Percentiles rank a stretch among this genome's conserved stretches.
Evolutionary conservation across 768 basidiomycete genomes (phyloP).

Genomic region (Podaxis carcinomalis): DNA sequence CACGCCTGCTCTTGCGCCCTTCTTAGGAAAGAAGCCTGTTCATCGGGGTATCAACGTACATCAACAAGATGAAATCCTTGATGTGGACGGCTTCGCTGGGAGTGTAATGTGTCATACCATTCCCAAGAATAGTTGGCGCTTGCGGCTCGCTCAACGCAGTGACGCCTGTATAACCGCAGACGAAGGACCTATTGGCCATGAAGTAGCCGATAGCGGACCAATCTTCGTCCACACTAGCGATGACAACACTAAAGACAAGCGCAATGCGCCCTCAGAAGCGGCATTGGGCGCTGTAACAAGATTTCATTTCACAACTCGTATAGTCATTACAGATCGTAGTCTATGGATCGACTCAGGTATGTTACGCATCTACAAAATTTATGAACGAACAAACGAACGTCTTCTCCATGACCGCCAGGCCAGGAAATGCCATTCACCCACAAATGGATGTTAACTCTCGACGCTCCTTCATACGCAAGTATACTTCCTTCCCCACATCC

Average conservation of each 20-base stretch:
- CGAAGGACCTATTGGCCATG: background rate
- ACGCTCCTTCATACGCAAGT: constrained; percentile 49
- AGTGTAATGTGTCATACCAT: background rate
- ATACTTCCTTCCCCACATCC: background rate
- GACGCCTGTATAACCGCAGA: constrained; percentile 1
- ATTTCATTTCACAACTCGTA: constrained; percentile 45
- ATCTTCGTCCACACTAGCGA: background rate
- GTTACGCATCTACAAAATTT: constrained; percentile 1
- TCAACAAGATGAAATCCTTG: constrained; percentile 32
- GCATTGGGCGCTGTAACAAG: constrained; percentile 24
- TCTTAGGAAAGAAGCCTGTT: constrained; percentile 39
- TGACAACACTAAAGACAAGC: background rate
- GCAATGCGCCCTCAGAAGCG: background rate
- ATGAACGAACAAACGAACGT: background rate
- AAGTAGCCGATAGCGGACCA: background rate
- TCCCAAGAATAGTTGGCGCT: constrained; percentile 24
- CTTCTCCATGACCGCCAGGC: constrained; percentile 14
- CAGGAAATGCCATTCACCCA: constrained; percentile 30
- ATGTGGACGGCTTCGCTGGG: constrained; percentile 24
- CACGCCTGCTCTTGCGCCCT: constrained; percentile 44
- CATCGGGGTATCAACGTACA: constrained; percentile 40
- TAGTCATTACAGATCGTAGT: constrained; percentile 45
- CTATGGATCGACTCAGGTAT: constrained; percentile 41
- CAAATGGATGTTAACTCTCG: constrained; percentile 54
- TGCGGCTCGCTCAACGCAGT: constrained; percentile 32